Conservation (phyloP, 768 basidiomycete species). For the Galerina marginata region DNA sequence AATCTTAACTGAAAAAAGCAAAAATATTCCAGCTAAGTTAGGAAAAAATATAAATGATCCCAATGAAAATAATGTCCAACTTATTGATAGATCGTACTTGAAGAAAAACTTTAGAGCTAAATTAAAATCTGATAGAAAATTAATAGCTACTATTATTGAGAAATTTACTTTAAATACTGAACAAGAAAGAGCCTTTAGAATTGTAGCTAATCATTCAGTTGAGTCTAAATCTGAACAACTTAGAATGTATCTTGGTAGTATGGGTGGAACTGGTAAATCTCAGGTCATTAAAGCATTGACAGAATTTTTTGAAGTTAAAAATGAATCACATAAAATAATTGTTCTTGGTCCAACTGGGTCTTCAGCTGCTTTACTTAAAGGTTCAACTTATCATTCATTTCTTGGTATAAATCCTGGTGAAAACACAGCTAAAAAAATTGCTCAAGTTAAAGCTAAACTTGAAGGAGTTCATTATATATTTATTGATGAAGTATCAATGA, state of each 20-base stretch:
- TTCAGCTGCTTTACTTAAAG: too few species aligned
- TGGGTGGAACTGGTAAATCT: constrained; percentile 40
- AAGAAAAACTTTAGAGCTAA: constrained; percentile 12
- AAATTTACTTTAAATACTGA: constrained; percentile 31
- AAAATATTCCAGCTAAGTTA: too few species aligned
- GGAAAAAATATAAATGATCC: too few species aligned
- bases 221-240: constrained; percentile 21
- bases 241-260: constrained; percentile 38
- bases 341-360: too few species aligned
- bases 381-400: too few species aligned
- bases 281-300: constrained; percentile 34
- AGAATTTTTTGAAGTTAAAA: constrained; percentile 23
- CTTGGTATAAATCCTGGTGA: too few species aligned
- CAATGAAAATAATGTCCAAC: constrained; percentile 17
- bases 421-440: constrained; percentile 4
- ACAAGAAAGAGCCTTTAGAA: constrained; percentile 35
- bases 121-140: too few species aligned
- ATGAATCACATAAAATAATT: constrained; percentile 2
- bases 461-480: constrained; percentile 19
- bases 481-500: constrained; percentile 51
- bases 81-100: constrained; percentile 31
- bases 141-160: too few species aligned
- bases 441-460: constrained; percentile 24
- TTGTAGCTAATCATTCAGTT: background rate
- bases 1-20: too few species aligned